These are phyloP conservation scores for Plectosphaerella plurivora DNA, from an alignment of 2,329 filamentous ascomycete genomes.

Conservation along the genomic window DNA sequence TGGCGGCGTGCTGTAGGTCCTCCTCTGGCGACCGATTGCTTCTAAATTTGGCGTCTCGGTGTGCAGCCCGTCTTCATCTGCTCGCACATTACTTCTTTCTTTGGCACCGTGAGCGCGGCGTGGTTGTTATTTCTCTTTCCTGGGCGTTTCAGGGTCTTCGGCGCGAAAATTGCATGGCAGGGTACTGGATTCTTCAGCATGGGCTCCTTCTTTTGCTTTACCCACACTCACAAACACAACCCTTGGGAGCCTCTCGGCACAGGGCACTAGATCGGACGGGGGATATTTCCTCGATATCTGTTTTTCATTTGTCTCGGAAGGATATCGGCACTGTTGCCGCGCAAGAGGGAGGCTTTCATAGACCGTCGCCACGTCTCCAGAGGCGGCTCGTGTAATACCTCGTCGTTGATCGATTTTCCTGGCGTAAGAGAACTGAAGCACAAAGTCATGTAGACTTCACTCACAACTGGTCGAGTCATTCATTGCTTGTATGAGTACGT, in stretches of 20 bases:
- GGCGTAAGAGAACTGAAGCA: neutral
- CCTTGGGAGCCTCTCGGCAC: too few relatives aligned
- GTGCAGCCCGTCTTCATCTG: neutral
- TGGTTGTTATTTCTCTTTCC: constrained; percentile 1
- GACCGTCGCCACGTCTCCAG: too few relatives aligned
- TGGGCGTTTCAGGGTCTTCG: constrained; percentile 6
- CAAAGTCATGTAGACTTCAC: neutral
- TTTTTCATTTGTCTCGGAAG: neutral
- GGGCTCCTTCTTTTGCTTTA: neutral
- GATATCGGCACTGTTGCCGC: too few relatives aligned
- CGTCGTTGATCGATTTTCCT: too few relatives aligned
- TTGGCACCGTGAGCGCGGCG: neutral
- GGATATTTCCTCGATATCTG: neutral
- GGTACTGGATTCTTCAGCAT: neutral
- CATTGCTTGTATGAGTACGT: neutral
- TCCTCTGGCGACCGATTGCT: neutral
- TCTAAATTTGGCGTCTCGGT: constrained; percentile 3
- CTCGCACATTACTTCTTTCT: neutral
- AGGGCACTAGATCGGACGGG: neutral
- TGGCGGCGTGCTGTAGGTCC: constrained; percentile 47
- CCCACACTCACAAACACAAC: too few relatives aligned
- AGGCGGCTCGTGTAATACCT: too few relatives aligned
- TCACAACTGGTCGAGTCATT: neutral
- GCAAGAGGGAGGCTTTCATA: too few relatives aligned
- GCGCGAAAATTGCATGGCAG: neutral